Evolutionary conservation across 495 filamentous ascomycete genomes (phyloP), one percentile per base, ranked within the genome.

Genomic region (Aspergillus nidulans): DNA sequence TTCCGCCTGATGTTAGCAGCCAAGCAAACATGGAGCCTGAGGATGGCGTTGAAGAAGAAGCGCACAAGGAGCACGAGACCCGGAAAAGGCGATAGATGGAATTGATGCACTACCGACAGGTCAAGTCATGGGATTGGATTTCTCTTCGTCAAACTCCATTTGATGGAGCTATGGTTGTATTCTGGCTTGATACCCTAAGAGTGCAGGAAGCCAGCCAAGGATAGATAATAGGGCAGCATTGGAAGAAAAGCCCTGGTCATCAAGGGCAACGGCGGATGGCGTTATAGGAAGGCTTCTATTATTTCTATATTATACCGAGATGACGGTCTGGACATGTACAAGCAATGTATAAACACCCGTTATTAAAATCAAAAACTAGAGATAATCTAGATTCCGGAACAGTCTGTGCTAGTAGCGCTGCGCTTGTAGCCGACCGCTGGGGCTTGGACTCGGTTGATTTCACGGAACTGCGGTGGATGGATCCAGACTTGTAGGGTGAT

Each of bases 11-110:
- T 59, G 75, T 85, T 5, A 85, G 80, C 55, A 76, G 81, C 3
- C 73, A 77, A 62, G 76, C 73, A 7, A 87, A 79, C 54, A 85
- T 85, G 0, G 89, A 95, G 68, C 81, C 83, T 16, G 84, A 88
- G 57, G 74, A 79, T 20, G 52, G 50, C 6, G 61, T 76, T 32
- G 63, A 69, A 32, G 57, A 53, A 25, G 25, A 55, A 18, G 61
- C 73, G 32, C 63, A 68, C 26, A 49, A 82, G 56, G 69, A 78
- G 10, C 69, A 74, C 49, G 60, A 62, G 5, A 70, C 63, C 26
- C 65, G 61, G 46, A 73, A 70, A 59, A 61, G 59, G 49, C 68
- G 63, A 44, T 72, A 57, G 57, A 45, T 40, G 25, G 16, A 32
- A 7, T 6, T 34, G 24, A 10, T n/a, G 10, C 24, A 18, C 8